A percentile compares a stretch with the other conserved stretches of the same genome.
These are phyloP conservation scores for Synchytrium microbalum DNA, from an alignment of 371 early-diverging fungal species.

Conservation along the genomic window DNA sequence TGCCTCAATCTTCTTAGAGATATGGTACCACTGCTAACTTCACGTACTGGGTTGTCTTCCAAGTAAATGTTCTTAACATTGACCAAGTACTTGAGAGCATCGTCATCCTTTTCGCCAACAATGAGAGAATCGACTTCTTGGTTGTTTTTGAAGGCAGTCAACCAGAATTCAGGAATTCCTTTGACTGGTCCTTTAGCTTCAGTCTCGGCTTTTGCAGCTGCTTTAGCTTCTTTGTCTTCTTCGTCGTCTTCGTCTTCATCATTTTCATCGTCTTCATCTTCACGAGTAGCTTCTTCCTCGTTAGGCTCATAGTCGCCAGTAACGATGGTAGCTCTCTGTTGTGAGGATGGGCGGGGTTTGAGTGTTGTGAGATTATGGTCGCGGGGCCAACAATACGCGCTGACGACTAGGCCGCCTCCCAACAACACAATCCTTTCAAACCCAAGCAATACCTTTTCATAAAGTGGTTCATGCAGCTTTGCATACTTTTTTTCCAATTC, in stretches of 20 bases:
- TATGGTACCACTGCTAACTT: slow-evolving; percentile 3
- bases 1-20: background rate
- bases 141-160: slow-evolving; percentile 79
- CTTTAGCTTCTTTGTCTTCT: slow-evolving; percentile 9
- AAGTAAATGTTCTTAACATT: slow-evolving; percentile 81
- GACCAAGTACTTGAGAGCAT: slow-evolving; percentile 67
- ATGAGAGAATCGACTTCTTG: slow-evolving; percentile 70
- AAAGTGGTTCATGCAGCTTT: slow-evolving; percentile 70
- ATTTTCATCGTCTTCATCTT: slow-evolving; percentile 26
- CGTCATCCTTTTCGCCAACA: slow-evolving; percentile 77
- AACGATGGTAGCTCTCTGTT: slow-evolving; percentile 61
- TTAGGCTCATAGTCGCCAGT: slow-evolving; percentile 77
- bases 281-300: slow-evolving; percentile 62
- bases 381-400: background rate
- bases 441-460: slow-evolving; percentile 48
- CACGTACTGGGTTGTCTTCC: slow-evolving; percentile 58
- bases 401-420: background rate
- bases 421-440: background rate
- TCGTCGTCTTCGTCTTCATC: slow-evolving; percentile 24
- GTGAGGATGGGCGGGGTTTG: background rate
- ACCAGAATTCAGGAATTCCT: slow-evolving; percentile 77
- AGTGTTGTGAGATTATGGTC: no score
- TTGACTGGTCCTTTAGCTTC: slow-evolving; percentile 18
- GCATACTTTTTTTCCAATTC: slow-evolving; percentile 91
- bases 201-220: background rate